Conservation (phyloP, 257 asterid genomes). For the Euphrasia confusa region DNA sequence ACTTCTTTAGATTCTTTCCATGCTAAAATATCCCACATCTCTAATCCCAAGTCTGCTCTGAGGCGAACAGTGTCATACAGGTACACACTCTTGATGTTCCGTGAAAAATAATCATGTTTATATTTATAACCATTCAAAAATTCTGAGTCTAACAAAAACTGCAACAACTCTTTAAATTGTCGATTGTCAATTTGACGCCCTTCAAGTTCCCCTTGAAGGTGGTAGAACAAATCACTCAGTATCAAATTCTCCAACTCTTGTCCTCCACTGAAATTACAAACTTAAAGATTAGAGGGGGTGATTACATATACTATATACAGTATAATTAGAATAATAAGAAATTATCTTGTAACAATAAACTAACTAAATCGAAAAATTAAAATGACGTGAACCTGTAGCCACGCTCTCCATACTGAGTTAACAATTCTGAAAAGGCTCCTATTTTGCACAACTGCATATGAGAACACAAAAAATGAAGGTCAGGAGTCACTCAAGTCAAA, state of each 20-base stretch:
- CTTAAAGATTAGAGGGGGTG: constrained; percentile 17
- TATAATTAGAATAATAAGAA: constrained; percentile 6
- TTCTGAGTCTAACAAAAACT: constrained; percentile 56
- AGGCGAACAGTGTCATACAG: constrained; percentile 58
- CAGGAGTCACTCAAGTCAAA: constrained; percentile 18
- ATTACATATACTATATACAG: background rate
- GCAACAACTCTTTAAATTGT: constrained; percentile 74
- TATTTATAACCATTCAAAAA: constrained; percentile 56
- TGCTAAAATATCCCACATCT: constrained; percentile 65
- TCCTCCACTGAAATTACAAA: constrained; percentile 58
- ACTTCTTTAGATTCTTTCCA: constrained; percentile 66
- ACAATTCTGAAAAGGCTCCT: constrained; percentile 73
- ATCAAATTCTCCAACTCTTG: constrained; percentile 62
- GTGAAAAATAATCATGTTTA: constrained; percentile 41
- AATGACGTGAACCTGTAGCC: constrained; percentile 65
- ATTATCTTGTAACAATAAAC: background rate
- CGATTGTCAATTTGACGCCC: constrained; percentile 75
- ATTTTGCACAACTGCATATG: constrained; percentile 54
- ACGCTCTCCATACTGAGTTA: constrained; percentile 53
- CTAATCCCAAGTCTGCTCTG: constrained; percentile 64
- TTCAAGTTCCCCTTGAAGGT: constrained; percentile 87
- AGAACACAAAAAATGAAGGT: constrained; percentile 20
- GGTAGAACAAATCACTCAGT: constrained; percentile 76
- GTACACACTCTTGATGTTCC: constrained; percentile 32
- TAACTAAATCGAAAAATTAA: constrained; percentile 20